Base-by-base conservation (phyloP, 208 protist genomes). In the Leishmania turanica region DNA sequence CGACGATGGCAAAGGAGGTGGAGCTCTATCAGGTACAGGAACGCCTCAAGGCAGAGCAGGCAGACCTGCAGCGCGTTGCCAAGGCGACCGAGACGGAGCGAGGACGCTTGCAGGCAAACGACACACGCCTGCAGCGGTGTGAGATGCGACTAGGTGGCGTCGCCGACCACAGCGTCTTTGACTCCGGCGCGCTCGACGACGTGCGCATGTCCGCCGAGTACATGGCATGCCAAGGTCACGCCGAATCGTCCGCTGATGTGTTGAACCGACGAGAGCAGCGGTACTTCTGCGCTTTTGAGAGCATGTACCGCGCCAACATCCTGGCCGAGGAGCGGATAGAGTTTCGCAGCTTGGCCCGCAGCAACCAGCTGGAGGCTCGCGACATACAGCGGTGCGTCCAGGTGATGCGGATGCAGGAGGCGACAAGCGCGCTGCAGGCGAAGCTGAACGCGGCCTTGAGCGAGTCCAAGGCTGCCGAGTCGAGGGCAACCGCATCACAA, bases 241-340 rank as follows among this genome's bases (percentile, higher is more conserved):
- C 31, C 21, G 70, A 56, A n/a, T 21, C 80, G 24, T 31, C 83
- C 11, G 15, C 79, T n/a, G 65, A 70, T 19, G 80, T 77, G 37
- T 74, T 87, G n/a, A 77, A 82, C 73, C 65, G 72, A 5, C 83
- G 83, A 19, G 87, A 91, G 82, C 66, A 85, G 45, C 75, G 79
- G 56, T 83, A 87, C 82, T 77, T 91, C 42, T 64, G 74, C 49
- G 80, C 81, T 19, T 82, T 83, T 31, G 88, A 91, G 78, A 82
- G 82, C 56, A 78, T 88, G 70, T 87, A 87, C 82, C 88, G 88
- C 80, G 73, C 75, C 75, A 85, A 75, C 74, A 73, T 91, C 65
- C 62, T 85, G 34, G 66, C 69, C 40, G 88, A 91, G 77, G 88
- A 82, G 40, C 70, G 83, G 70, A 73, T 77, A 27, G 79, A 80